Evolutionary conservation across 352 stramenopile genomes (phyloP).

Genomic region (Globisporangium apiculatum): DNA sequence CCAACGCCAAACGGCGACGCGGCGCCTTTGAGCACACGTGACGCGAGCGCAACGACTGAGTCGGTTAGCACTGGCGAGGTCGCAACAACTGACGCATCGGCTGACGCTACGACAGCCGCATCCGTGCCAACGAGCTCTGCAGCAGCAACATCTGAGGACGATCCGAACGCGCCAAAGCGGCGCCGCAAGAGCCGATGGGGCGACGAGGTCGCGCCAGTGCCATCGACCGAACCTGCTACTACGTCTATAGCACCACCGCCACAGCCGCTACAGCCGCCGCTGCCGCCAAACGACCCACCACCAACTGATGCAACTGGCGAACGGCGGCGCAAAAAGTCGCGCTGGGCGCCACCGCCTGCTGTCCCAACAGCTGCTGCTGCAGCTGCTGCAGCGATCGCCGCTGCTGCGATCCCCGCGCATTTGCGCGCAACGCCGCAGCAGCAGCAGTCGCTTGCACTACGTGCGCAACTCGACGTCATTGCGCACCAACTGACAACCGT

Average conservation of each 20-base stretch:
- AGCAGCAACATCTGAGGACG: conserved; percentile 9
- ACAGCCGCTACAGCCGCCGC: too few relatives aligned
- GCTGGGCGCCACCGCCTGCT: conserved; percentile 53
- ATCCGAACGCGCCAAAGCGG: conserved; percentile 51
- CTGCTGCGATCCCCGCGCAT: conserved; percentile 19
- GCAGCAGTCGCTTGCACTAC: conserved; percentile 66
- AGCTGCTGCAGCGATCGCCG: not conserved
- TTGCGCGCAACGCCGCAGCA: conserved; percentile 44
- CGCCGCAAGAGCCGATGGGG: conserved; percentile 85
- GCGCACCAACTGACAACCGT: conserved; percentile 75
- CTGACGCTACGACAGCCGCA: not conserved
- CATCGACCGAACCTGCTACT: conserved; percentile 15
- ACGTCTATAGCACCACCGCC: not conserved
- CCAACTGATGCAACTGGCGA: conserved; percentile 19
- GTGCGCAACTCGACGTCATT: conserved; percentile 65
- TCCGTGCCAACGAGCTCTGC: conserved; percentile 1
- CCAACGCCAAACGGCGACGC: conserved; percentile 8
- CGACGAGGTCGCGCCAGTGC: conserved; percentile 29
- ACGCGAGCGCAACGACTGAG: not conserved
- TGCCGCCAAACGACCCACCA: not conserved
- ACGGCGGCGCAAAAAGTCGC: conserved; percentile 71
- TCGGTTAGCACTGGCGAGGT: not conserved
- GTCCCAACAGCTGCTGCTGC: conserved; percentile 24
- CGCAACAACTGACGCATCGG: not conserved
- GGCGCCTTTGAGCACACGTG: not conserved